A percentile compares a stretch with the other conserved stretches of the same genome.
phyloP scores from a whole-genome alignment of 1,139 yeast species.

The Pichia sp. region DNA sequence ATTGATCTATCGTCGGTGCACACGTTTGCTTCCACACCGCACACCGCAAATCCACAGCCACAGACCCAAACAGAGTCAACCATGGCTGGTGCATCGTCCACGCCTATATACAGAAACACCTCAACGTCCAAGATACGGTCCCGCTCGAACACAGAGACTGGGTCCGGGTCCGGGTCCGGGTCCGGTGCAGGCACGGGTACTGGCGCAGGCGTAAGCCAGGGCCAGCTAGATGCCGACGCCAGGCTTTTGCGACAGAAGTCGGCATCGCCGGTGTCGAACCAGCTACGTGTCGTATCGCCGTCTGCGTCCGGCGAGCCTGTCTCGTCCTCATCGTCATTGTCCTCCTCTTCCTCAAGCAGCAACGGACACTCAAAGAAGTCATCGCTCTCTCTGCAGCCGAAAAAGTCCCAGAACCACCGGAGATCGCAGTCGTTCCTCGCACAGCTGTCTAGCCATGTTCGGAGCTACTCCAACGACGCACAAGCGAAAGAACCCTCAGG shows the following conservation, averaged over 20 bases:
- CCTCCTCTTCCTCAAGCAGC: too few species aligned
- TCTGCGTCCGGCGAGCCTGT: too few species aligned
- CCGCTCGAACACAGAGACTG: constrained; percentile 9
- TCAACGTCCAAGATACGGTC: constrained; percentile 9
- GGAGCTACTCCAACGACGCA: constrained; percentile 6
- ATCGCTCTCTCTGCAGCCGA: neutral
- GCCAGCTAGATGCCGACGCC: neutral
- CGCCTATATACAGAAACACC: neutral
- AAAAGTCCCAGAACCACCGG: neutral
- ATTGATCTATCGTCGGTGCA: too few species aligned
- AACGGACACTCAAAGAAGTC: neutral
- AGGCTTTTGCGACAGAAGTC: neutral
- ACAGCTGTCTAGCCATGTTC: constrained; percentile 12
- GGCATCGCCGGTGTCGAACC: neutral
- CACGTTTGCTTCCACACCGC: neutral
- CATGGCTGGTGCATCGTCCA: constrained; percentile 5
- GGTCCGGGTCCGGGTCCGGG: neutral
- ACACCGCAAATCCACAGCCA: too few species aligned
- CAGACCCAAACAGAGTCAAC: neutral
- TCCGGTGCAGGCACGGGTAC: neutral
- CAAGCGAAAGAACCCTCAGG: neutral
- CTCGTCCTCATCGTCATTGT: too few species aligned
- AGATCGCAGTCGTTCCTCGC: constrained; percentile 7
- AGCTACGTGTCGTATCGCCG: neutral
- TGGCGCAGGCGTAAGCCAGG: neutral